Percentiles rank a stretch among this genome's conserved stretches.
These are phyloP conservation scores for Gossypium gossypioides DNA, from an alignment of 441 rosid species.

Conservation along the genomic window DNA sequence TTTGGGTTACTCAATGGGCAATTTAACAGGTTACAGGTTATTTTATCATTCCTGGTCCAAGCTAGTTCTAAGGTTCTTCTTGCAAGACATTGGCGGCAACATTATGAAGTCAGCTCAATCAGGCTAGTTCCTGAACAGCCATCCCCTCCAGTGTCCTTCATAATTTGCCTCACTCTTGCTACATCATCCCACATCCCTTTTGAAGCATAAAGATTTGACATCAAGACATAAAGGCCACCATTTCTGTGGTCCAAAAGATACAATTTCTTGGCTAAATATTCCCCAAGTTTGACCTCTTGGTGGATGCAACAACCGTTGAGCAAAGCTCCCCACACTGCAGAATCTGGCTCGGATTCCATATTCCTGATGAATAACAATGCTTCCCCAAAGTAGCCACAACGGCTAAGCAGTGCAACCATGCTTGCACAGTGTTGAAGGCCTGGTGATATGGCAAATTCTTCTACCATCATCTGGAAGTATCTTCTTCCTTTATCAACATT, in stretches of 20 bases:
- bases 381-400: constrained; percentile 52
- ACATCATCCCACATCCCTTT: constrained; percentile 65
- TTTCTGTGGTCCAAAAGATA: constrained; percentile 48
- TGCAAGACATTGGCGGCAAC: background rate
- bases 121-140: constrained; percentile 63
- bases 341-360: constrained; percentile 52
- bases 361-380: constrained; percentile 39
- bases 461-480: constrained; percentile 44
- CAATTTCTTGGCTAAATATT: constrained; percentile 61
- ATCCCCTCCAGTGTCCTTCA: constrained; percentile 64
- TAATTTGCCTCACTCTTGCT: constrained; percentile 55
- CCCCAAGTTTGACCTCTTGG: constrained; percentile 60
- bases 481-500: constrained; percentile 51
- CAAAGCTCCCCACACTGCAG: constrained; percentile 75
- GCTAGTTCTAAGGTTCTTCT: constrained; percentile 13
- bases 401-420: constrained; percentile 60
- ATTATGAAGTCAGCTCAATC: constrained; percentile 22
- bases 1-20: background rate
- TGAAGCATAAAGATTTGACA: constrained; percentile 79
- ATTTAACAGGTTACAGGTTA: background rate
- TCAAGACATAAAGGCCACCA: constrained; percentile 73
- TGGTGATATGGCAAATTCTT: constrained; percentile 44
- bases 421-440: constrained; percentile 63
- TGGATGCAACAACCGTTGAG: constrained; percentile 56
- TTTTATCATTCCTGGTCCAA: background rate